A percentile compares a stretch with the other conserved stretches of the same genome.
Conservation (phyloP, 306 rosid genomes). For the Pyrus betulifolia region DNA sequence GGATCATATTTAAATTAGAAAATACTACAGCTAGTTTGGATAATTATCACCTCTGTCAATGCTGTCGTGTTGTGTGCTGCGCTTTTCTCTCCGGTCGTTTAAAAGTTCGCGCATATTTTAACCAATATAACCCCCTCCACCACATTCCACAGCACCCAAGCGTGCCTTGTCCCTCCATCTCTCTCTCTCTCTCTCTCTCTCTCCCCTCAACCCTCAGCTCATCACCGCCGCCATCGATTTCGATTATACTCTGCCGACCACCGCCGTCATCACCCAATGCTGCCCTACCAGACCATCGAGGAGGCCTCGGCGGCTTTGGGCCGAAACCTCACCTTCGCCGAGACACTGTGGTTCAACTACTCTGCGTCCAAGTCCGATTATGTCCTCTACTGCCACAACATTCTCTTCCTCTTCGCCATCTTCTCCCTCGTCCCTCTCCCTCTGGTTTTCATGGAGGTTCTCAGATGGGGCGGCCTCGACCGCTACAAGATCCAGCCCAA, state of each 20-base stretch:
- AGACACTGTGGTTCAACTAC: constrained; percentile 78
- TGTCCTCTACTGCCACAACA: constrained; percentile 68
- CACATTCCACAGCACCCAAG: neutral
- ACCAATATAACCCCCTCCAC: neutral
- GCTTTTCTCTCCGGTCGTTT: neutral
- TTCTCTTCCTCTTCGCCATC: constrained; percentile 51
- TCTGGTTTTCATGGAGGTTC: constrained; percentile 37
- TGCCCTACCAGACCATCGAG: constrained; percentile 46
- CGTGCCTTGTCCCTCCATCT: neutral
- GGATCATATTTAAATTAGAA: too few relatives aligned
- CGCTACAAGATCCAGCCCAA: constrained; percentile 68
- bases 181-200: neutral
- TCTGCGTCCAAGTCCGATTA: constrained; percentile 61
- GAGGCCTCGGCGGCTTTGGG: constrained; percentile 54
- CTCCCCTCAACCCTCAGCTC: neutral
- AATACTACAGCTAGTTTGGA: neutral
- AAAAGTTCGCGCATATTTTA: neutral
- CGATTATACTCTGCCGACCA: neutral
- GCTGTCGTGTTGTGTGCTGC: neutral
- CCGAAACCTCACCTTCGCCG: constrained; percentile 50
- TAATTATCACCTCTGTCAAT: neutral
- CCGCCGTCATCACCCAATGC: constrained; percentile 27
- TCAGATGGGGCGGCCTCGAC: constrained; percentile 35
- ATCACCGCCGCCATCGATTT: neutral
- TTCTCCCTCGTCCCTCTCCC: constrained; percentile 73